phyloP scores from a whole-genome alignment of 352 stramenopile species.

The Pythium chondricola region DNA sequence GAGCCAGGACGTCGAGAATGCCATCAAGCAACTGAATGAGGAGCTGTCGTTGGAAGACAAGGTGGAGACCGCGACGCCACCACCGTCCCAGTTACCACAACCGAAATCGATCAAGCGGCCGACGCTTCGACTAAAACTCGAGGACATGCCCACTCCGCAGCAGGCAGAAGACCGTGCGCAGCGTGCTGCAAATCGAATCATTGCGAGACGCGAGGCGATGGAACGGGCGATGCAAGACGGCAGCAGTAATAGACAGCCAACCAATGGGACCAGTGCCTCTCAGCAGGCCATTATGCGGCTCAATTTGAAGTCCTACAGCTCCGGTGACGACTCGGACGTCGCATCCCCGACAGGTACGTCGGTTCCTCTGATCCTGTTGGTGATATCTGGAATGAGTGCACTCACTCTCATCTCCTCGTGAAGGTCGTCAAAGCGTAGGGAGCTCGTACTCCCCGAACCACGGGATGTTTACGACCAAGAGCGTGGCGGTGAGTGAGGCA shows the following conservation, averaged over 20 bases:
- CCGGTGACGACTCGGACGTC: conserved; percentile 54
- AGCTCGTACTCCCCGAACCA: conserved; percentile 85
- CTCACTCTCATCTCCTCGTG: no score
- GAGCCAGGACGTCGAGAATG: conserved; percentile 28
- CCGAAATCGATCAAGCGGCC: conserved; percentile 37
- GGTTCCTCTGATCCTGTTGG: background rate
- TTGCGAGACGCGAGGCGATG: conserved; percentile 69
- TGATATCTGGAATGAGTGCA: background rate
- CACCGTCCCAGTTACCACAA: conserved; percentile 5
- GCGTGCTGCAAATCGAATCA: conserved; percentile 59
- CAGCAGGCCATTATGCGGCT: conserved; percentile 62
- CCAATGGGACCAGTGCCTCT: conserved; percentile 33
- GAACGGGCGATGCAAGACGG: conserved; percentile 37
- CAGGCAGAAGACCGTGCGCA: conserved; percentile 78
- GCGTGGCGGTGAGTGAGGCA: conserved; percentile 74
- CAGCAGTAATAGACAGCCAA: no score
- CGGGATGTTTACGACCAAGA: conserved; percentile 84
- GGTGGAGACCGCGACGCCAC: background rate
- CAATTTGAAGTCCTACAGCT: conserved; percentile 70
- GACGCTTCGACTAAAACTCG: conserved; percentile 67
- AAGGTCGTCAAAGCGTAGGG: conserved; percentile 55
- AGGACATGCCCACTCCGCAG: conserved; percentile 84
- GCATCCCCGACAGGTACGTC: conserved; percentile 56
- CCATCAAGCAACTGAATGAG: conserved; percentile 28
- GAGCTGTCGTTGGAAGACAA: conserved; percentile 57